Percentiles rank a stretch among this genome's conserved stretches.
Evolutionary conservation across 768 basidiomycete species (phyloP).

Genomic region (Psilocybe sp.): DNA sequence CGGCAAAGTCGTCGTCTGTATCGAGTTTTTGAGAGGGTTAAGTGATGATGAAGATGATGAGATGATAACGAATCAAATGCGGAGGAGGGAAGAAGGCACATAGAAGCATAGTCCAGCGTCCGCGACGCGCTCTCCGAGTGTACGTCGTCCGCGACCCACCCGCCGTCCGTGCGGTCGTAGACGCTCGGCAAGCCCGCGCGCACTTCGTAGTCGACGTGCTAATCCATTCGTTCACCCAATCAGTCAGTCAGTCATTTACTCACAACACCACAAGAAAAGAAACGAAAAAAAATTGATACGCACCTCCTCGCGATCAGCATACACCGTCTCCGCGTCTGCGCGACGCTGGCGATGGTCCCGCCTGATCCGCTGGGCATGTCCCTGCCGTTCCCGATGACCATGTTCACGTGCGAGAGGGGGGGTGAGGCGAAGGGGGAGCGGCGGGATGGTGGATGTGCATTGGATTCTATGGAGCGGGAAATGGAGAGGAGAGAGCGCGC

Average conservation of each 20-base stretch:
- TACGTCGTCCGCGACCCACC: slow-evolving; percentile 77
- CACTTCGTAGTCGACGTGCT: slow-evolving; percentile 79
- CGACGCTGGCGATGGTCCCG: too few relatives aligned
- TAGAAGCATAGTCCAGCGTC: slow-evolving; percentile 78
- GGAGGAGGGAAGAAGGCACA: slow-evolving; percentile 15
- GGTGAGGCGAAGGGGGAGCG: too few relatives aligned
- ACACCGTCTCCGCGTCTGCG: too few relatives aligned
- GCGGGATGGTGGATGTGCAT: too few relatives aligned
- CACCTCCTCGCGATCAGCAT: too few relatives aligned
- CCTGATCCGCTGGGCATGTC: too few relatives aligned
- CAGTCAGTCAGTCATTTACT: background rate
- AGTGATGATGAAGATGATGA: background rate
- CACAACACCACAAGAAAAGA: background rate
- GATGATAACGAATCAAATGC: background rate
- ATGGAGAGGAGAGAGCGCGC: too few relatives aligned
- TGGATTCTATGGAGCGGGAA: too few relatives aligned
- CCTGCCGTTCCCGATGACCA: too few relatives aligned
- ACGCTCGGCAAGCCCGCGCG: slow-evolving; percentile 72
- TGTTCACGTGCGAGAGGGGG: too few relatives aligned
- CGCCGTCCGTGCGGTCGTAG: slow-evolving; percentile 50
- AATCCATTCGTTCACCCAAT: background rate
- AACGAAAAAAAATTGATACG: background rate
- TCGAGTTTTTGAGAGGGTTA: background rate
- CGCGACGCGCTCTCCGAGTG: slow-evolving; percentile 80
- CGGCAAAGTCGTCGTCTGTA: slow-evolving; percentile 76